phyloP scores from a whole-genome alignment of 306 rosid species.

The Astragalus glycyphyllos region DNA sequence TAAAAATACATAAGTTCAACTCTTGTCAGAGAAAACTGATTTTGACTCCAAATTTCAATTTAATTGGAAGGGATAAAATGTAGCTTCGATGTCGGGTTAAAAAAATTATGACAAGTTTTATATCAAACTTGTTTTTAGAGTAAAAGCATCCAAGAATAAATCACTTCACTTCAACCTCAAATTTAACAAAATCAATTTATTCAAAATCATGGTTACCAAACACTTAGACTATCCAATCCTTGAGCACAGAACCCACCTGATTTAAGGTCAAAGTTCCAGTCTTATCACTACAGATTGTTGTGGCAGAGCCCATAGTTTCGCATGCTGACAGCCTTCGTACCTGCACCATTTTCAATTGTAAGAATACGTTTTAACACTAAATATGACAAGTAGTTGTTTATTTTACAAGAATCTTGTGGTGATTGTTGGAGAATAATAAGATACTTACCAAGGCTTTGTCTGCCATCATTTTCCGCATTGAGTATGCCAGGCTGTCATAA shows the following conservation, averaged over 20 bases:
- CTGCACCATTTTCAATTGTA: slow-evolving; percentile 49
- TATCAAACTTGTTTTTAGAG: not conserved
- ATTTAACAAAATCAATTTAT: not conserved
- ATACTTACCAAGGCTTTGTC: slow-evolving; percentile 91
- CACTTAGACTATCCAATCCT: slow-evolving; percentile 14
- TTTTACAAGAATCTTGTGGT: slow-evolving; percentile 11
- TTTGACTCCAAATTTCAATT: not conserved
- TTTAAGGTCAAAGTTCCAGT: slow-evolving; percentile 92
- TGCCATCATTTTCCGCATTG: slow-evolving; percentile 99
- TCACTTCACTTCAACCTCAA: not conserved
- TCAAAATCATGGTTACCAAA: not conserved
- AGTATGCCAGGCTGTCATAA: slow-evolving; percentile 80
- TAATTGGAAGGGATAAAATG: not conserved
- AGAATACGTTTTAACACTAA: slow-evolving; percentile 23
- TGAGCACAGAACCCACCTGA: slow-evolving; percentile 52
- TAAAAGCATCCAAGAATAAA: too few species aligned
- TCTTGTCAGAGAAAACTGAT: not conserved
- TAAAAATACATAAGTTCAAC: not conserved
- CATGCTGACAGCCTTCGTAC: slow-evolving; percentile 96
- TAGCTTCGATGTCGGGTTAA: not conserved
- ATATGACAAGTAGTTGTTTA: slow-evolving; percentile 2
- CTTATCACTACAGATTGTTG: slow-evolving; percentile 95
- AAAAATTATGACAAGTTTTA: not conserved
- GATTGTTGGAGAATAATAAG: slow-evolving; percentile 24
- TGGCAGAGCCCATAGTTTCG: slow-evolving; percentile 98